phyloP scores from a whole-genome alignment of 352 stramenopile genomes.

The Stramenopiles sp. region DNA sequence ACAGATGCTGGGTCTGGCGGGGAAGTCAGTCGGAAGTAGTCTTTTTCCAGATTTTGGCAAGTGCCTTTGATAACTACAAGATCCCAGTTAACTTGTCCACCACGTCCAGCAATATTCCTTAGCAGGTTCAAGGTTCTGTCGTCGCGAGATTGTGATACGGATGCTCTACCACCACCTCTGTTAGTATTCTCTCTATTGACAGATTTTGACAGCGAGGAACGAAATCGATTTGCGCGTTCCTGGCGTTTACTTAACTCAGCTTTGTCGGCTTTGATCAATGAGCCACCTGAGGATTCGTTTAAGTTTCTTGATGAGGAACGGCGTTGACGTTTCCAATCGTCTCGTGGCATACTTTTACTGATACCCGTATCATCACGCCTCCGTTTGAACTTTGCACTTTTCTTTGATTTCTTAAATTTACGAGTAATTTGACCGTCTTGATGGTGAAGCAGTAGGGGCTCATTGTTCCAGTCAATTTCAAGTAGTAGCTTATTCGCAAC shows the following conservation, averaged over 20 bases:
- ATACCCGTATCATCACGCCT: neutral
- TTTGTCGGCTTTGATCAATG: neutral
- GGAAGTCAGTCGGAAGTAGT: slow-evolving; percentile 90
- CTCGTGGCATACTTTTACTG: slow-evolving; percentile 11
- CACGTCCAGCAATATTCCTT: slow-evolving; percentile 32
- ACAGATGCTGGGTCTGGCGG: slow-evolving; percentile 79
- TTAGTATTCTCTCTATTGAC: slow-evolving; percentile 31
- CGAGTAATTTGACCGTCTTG: neutral
- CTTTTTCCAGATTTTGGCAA: slow-evolving; percentile 82
- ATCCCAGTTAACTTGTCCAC: slow-evolving; percentile 48
- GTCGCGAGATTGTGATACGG: neutral
- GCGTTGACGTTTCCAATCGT: neutral
- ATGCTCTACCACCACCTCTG: slow-evolving; percentile 33
- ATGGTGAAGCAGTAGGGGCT: slow-evolving; percentile 39
- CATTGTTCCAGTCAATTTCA: slow-evolving; percentile 51
- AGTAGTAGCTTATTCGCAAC: slow-evolving; percentile 55
- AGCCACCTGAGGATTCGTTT: neutral
- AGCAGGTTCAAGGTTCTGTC: slow-evolving; percentile 19
- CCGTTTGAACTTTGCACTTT: neutral
- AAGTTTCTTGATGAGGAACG: slow-evolving; percentile 11
- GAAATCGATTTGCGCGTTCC: neutral
- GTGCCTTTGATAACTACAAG: slow-evolving; percentile 79
- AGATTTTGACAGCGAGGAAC: slow-evolving; percentile 36
- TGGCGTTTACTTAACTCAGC: neutral
- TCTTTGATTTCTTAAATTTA: too few relatives aligned